These are phyloP conservation scores for Mycena rebaudengoi DNA, from an alignment of 768 basidiomycete genomes.

Conservation along the genomic window DNA sequence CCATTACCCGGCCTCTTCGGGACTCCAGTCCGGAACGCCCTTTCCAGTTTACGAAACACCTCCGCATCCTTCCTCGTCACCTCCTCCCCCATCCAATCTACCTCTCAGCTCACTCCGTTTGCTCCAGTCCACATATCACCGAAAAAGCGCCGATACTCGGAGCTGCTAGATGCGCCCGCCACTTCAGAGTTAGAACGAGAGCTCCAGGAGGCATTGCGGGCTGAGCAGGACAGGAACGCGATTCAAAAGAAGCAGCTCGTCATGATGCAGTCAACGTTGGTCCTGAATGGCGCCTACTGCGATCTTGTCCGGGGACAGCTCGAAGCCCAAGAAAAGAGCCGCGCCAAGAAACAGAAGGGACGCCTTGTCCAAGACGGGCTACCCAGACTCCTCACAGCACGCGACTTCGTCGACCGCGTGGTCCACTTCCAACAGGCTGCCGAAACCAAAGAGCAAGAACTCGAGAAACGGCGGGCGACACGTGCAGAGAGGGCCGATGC, in stretches of 20 bases:
- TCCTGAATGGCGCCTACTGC: conserved; percentile 34
- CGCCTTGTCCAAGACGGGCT: conserved; percentile 12
- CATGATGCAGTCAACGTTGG: conserved; percentile 31
- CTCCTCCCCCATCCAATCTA: neutral
- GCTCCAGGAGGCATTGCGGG: conserved; percentile 15
- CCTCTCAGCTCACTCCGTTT: neutral
- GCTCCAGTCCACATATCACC: neutral
- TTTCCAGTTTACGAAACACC: neutral
- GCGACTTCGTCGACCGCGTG: conserved; percentile 1
- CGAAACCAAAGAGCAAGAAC: neutral
- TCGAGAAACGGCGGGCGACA: neutral
- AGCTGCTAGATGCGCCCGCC: neutral
- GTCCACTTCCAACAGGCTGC: neutral
- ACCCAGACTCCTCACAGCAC: conserved; percentile 4
- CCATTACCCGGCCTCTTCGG: neutral
- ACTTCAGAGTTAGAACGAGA: conserved; percentile 1
- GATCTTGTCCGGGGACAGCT: conserved; percentile 28
- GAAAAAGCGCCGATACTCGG: neutral
- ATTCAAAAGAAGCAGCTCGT: conserved; percentile 11
- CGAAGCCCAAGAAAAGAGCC: too few relatives aligned
- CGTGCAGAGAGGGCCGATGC: neutral
- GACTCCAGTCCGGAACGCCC: neutral
- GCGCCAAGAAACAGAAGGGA: neutral
- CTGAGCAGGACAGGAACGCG: neutral
- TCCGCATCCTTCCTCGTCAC: neutral